Evolutionary conservation across 768 basidiomycete genomes (phyloP).

Genomic region (Amanita exitialis): DNA sequence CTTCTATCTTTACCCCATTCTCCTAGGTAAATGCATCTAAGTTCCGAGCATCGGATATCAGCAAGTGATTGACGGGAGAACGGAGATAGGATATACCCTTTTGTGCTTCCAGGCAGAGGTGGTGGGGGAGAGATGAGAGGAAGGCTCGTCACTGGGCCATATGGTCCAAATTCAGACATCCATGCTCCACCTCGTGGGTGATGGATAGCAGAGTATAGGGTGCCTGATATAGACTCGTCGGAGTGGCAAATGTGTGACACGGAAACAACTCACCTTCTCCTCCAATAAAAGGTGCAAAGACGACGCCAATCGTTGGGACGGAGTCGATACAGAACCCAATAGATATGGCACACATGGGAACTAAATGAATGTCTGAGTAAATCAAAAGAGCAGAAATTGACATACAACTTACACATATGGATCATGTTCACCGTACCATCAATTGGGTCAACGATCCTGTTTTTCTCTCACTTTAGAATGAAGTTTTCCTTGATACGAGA

Average conservation of each 20-base stretch:
- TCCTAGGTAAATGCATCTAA: slow-evolving; percentile 15
- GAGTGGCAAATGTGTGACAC: background rate
- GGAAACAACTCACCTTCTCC: slow-evolving; percentile 11
- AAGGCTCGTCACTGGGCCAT: slow-evolving; percentile 12
- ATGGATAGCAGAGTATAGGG: slow-evolving; percentile 16
- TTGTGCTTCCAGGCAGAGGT: slow-evolving; percentile 15
- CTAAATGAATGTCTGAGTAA: slow-evolving; percentile 4
- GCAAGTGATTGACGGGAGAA: background rate
- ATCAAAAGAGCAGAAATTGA: background rate
- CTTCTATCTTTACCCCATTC: slow-evolving; percentile 18
- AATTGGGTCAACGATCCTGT: slow-evolving; percentile 16
- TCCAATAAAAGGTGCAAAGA: slow-evolving; percentile 17
- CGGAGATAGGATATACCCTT: slow-evolving; percentile 9
- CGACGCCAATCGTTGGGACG: slow-evolving; percentile 14
- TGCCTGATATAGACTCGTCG: slow-evolving; percentile 8
- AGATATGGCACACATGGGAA: slow-evolving; percentile 16
- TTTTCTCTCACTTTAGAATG: background rate
- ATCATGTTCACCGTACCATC: slow-evolving; percentile 18
- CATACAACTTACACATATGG: slow-evolving; percentile 14
- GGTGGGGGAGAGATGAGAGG: slow-evolving; percentile 14
- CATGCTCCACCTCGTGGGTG: slow-evolving; percentile 17
- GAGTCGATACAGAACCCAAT: slow-evolving; percentile 15
- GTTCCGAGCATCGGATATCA: background rate
- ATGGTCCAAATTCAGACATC: slow-evolving; percentile 13
- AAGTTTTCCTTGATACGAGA: background rate